Evolutionary conservation across 2,329 filamentous ascomycete genomes (phyloP).

Genomic region (Stachybotrys echinatus): DNA sequence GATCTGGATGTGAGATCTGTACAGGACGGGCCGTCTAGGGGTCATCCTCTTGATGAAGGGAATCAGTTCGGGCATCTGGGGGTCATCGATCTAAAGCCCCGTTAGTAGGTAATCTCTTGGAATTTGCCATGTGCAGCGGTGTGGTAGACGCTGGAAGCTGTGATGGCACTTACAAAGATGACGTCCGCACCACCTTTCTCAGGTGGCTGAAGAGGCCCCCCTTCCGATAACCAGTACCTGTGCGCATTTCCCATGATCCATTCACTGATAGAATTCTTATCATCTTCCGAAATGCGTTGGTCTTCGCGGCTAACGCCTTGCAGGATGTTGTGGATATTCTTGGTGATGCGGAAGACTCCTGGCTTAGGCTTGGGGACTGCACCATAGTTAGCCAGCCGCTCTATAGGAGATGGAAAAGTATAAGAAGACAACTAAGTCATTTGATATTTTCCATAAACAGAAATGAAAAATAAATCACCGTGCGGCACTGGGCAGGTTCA

Average conservation of each 20-base stretch:
- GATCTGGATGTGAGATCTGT: conserved; percentile 79
- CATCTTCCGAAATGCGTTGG: conserved; percentile 57
- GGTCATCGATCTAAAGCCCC: conserved; percentile 72
- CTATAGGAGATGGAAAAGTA: too few species aligned
- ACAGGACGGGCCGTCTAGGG: conserved; percentile 71
- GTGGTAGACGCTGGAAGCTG: not conserved
- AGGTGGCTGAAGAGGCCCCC: conserved; percentile 60
- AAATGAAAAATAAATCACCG: too few species aligned
- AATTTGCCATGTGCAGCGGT: not conserved
- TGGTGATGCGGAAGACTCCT: conserved; percentile 76
- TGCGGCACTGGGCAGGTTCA: not conserved
- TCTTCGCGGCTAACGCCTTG: conserved; percentile 67
- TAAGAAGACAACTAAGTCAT: too few species aligned
- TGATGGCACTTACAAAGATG: conserved; percentile 49
- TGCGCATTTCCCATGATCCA: conserved; percentile 73
- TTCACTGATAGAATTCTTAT: conserved; percentile 57
- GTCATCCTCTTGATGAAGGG: conserved; percentile 67
- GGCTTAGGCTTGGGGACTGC: conserved; percentile 72
- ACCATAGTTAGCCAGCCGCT: not conserved
- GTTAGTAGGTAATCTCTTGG: not conserved
- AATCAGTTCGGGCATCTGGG: conserved; percentile 78
- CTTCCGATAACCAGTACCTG: conserved; percentile 66
- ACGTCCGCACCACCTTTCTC: conserved; percentile 70
- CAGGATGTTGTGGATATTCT: conserved; percentile 84
- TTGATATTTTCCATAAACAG: too few species aligned